Conservation (phyloP, 306 rosid species). For the Ammopiptanthus mongolicus region DNA sequence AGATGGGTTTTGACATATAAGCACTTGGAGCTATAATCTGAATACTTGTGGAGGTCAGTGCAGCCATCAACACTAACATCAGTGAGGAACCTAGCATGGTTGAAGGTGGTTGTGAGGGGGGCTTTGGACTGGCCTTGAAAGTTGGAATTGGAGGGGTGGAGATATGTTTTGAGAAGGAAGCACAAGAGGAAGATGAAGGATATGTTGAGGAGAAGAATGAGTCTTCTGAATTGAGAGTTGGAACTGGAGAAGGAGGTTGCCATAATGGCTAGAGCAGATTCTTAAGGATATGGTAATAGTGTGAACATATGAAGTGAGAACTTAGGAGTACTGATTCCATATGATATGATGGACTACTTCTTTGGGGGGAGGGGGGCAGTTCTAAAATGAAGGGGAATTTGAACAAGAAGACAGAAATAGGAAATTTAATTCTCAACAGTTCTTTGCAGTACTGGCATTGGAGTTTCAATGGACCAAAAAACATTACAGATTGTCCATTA, state of each 20-base stretch:
- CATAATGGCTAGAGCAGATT: slow-evolving; percentile 16
- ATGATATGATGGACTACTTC: neutral
- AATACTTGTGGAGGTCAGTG: slow-evolving; percentile 28
- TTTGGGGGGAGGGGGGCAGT: neutral
- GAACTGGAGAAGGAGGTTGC: slow-evolving; percentile 19
- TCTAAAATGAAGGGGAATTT: neutral
- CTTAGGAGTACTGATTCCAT: neutral
- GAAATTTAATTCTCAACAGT: slow-evolving; percentile 16
- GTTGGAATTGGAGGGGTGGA: neutral
- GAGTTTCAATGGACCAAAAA: neutral
- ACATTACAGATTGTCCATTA: neutral
- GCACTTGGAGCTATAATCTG: slow-evolving; percentile 46
- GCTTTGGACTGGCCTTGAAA: neutral
- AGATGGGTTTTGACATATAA: slow-evolving; percentile 33
- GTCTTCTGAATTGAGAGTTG: slow-evolving; percentile 22
- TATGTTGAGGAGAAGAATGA: slow-evolving; percentile 34
- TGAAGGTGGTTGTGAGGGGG: neutral
- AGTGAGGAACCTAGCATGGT: slow-evolving; percentile 3
- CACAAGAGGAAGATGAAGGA: slow-evolving; percentile 38
- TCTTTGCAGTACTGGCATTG: neutral
- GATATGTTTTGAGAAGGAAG: slow-evolving; percentile 22
- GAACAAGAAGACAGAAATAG: slow-evolving; percentile 14
- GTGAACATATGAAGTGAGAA: slow-evolving; percentile 6
- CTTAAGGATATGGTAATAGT: neutral
- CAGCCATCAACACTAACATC: slow-evolving; percentile 37